Evolutionary conservation across 1,139 yeast genomes (phyloP), one percentile per base, ranked within the genome.

Genomic region (Meyerozyma smithsonii): DNA sequence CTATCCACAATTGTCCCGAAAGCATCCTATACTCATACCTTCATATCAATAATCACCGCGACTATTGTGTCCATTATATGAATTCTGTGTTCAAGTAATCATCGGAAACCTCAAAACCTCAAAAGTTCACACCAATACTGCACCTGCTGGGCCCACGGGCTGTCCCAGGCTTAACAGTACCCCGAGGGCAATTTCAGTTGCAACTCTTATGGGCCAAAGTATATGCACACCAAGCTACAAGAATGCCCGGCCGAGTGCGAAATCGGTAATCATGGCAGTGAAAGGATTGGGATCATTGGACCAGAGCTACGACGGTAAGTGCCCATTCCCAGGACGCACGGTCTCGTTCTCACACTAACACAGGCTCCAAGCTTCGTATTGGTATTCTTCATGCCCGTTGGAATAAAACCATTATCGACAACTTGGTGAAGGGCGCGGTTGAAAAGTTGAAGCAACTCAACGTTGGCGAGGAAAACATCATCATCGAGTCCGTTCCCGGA

Each of bases 301-400:
- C 60, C 79, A 82, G 61, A 52, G 61, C 39, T 86, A 85, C 63
- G 84, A 86, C 56, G 90, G 79, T 56, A 58, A 43, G 67, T 57
- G 35, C 6, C 25, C 14, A 16, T 19, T 17, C 26, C 12, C 11
- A 18, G 15, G 8, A 8, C 12, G 1, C 10, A 17, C 14, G 8
- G 15, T 7, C 20, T 17, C 32, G 32, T 17, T 3, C 4, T 6
- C 25, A 6, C n/a, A 23, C 20, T 24, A 36, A 18, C 16, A 14
- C 38, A 69, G 77, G 90, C 28, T 73, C 84, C 30, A 59, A 65
- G 4, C 69, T 90, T 49, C 77, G 82, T 52, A 72, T 90, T 41
- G 97, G 94, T 28, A 88, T 92, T 56, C 75, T 92, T 45, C 96
- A 89, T 60, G 97, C 97, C 15, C 84, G 98, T 62, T 92, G 98